Evolutionary conservation across 345 rosid species (phyloP).

Genomic region (Arabis hirsuta): DNA sequence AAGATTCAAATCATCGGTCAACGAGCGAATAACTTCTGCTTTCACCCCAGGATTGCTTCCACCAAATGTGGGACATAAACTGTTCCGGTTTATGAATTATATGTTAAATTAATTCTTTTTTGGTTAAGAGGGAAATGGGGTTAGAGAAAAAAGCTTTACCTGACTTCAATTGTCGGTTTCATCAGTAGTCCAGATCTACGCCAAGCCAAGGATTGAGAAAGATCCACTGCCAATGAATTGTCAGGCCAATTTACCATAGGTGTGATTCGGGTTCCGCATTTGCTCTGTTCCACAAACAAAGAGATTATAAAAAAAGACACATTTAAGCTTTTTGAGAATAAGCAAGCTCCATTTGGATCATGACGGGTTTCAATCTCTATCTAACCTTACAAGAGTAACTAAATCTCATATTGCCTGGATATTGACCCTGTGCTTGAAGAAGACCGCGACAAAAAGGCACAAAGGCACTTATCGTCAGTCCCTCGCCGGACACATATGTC

Average conservation of each 20-base stretch:
- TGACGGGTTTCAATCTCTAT: not conserved
- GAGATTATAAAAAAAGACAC: not conserved
- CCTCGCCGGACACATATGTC: slow-evolving; percentile 91
- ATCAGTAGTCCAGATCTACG: slow-evolving; percentile 89
- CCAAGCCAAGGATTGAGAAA: slow-evolving; percentile 91
- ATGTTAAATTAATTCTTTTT: not conserved
- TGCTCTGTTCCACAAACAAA: slow-evolving; percentile 58
- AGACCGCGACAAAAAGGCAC: slow-evolving; percentile 83
- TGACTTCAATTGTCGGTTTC: slow-evolving; percentile 79
- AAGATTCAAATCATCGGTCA: slow-evolving; percentile 75
- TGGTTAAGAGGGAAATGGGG: not conserved
- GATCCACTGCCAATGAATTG: slow-evolving; percentile 71
- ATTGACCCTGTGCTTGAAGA: slow-evolving; percentile 97
- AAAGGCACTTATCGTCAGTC: slow-evolving; percentile 89
- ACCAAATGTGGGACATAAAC: slow-evolving; percentile 81
- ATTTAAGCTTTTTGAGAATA: slow-evolving; percentile 7
- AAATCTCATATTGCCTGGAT: slow-evolving; percentile 97
- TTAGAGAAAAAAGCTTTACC: slow-evolving; percentile 50
- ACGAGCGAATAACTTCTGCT: slow-evolving; percentile 76
- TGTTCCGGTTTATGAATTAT: slow-evolving; percentile 35
- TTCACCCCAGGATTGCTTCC: slow-evolving; percentile 91
- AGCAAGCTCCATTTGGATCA: not conserved
- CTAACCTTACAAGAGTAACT: slow-evolving; percentile 88
- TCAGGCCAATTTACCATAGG: slow-evolving; percentile 95
- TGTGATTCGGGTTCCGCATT: slow-evolving; percentile 85